Percentiles rank a stretch among this genome's conserved stretches.
Evolutionary conservation across 2,329 filamentous ascomycete species (phyloP).

Genomic region (Daldinia sp.): DNA sequence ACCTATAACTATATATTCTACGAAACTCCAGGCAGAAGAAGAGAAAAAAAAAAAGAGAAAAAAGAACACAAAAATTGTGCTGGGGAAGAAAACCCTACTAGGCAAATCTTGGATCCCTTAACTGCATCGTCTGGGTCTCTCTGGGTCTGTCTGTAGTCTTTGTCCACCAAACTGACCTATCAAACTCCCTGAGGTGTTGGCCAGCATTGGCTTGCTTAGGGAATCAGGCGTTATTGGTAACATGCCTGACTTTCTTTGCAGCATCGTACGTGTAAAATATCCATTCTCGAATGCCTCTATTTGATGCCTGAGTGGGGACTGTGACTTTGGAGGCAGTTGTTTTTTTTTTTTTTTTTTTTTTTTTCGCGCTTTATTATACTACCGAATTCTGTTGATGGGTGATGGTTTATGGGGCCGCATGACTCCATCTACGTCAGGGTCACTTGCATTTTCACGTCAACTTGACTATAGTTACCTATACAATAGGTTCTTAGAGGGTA

Average conservation of each 20-base stretch:
- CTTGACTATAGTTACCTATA: not conserved
- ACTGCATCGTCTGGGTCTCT: slow-evolving; percentile 1
- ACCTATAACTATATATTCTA: not conserved
- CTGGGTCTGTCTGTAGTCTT: slow-evolving; percentile 3
- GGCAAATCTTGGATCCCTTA: slow-evolving; percentile 5
- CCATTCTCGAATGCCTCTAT: not conserved
- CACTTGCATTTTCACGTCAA: not conserved
- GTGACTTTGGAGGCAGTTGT: not conserved
- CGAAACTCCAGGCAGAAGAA: not conserved
- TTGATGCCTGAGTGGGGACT: slow-evolving; percentile 11
- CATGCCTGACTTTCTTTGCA: slow-evolving; percentile 7
- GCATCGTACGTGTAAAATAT: slow-evolving; percentile 14
- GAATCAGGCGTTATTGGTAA: slow-evolving; percentile 6
- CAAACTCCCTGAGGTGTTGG: not conserved
- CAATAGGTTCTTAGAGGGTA: not conserved
- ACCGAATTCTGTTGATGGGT: not conserved
- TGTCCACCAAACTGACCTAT: slow-evolving; percentile 6
- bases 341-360: too few species aligned
- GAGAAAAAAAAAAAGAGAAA: too few species aligned
- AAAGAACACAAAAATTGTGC: too few species aligned
- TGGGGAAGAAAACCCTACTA: not conserved
- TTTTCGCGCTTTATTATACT: not conserved
- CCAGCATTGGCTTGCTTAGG: slow-evolving; percentile 7
- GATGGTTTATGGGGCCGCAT: not conserved
- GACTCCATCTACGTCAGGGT: not conserved